Percentiles rank a stretch among this genome's conserved stretches.
These are phyloP conservation scores for Dictyostelium capitatum DNA, from an alignment of 78 protist species.

Conservation along the genomic window DNA sequence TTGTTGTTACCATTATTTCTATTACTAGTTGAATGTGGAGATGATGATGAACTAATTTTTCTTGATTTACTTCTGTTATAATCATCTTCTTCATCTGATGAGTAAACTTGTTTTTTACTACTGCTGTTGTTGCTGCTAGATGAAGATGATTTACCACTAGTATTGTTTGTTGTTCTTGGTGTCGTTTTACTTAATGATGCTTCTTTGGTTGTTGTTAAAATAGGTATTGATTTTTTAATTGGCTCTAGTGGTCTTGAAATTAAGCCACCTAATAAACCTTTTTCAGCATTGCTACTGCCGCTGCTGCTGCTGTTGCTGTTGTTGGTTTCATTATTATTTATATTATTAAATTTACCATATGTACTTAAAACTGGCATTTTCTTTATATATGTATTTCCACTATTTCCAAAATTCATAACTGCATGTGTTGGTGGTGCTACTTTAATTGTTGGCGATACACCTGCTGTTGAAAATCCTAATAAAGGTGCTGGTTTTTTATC, in stretches of 20 bases:
- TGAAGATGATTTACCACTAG: not conserved
- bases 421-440: not conserved
- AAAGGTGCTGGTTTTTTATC: not conserved
- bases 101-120: not conserved
- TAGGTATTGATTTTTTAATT: not conserved
- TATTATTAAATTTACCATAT: not conserved
- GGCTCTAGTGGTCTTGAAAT: not conserved
- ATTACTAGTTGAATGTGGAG: not conserved
- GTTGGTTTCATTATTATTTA: not conserved
- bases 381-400: not conserved
- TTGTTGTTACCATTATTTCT: not conserved
- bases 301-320: not conserved
- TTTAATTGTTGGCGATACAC: not conserved
- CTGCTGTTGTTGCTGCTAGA: not conserved
- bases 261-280: not conserved
- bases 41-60: not conserved
- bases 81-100: slow-evolving; percentile 14
- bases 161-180: not conserved
- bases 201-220: not conserved
- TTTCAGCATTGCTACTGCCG: not conserved
- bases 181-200: not conserved
- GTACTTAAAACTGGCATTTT: not conserved
- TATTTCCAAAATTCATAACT: not conserved
- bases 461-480: not conserved
- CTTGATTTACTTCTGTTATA: not conserved